Base-by-base conservation (phyloP, 805 yeast species). In the Teunomyces barrocoloradensis region DNA sequence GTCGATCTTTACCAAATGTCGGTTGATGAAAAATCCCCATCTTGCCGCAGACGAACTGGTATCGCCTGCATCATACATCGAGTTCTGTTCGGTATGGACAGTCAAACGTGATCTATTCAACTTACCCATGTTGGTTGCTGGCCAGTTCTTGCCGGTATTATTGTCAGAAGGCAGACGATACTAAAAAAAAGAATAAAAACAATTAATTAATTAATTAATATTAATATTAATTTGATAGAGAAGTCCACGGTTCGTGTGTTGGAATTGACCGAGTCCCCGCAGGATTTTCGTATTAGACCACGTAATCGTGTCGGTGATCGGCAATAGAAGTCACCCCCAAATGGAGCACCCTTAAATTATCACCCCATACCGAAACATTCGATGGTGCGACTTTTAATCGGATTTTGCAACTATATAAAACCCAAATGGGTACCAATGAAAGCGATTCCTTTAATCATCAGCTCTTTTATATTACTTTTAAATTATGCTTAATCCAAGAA, bases 61-160 rank as follows among this genome's bases (percentile, higher is more conserved):
- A 12, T 68, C 34, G 28, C 48, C 42, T n/a, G 43, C 36, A 10
- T 23, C 21, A 44, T 68, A 46, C 46, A 76, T 84, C 20, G 80
- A 80, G 50, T 87, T 90, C 56, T 84, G 90, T 34, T 82, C 89
- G 36, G 88, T 88, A 12, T 86, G 94, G 90, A 88, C 96, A 0
- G 89, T 88, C 12, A 86, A 86, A 54, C 71, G 94, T 54, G 96
- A 88, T 66, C 81, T 84, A 42, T 88, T 87, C 66, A 92, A 87
- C 64, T 81, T 88, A 42, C 95, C 96, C 6, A 82, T 87, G 88
- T 70, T 88, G 58, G 81, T 88, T 15, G 84, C 87, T 39, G 96
- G 96, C 0, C 92, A 88, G 59, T 85, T 87, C 57, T 61, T 87
- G 37, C 94, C 94, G 1, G 78, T 85, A 2, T 65, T 85, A 30